phyloP scores from a whole-genome alignment of 208 protist species.

The Wallacemonas collosoma region DNA sequence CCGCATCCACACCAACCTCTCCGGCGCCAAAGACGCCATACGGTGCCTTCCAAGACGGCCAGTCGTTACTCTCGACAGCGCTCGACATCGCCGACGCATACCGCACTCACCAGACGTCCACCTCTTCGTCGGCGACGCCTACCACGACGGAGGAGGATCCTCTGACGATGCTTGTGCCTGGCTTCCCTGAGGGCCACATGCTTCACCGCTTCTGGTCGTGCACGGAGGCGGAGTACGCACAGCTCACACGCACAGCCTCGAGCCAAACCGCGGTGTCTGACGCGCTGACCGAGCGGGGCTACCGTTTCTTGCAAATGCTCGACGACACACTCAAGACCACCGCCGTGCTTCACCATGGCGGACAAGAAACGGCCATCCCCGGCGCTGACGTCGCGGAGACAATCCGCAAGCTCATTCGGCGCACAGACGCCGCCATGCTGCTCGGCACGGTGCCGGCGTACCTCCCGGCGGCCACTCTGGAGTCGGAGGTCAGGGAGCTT shows the following conservation, averaged over 20 bases:
- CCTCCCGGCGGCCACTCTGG: neutral
- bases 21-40: neutral
- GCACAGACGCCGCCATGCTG: neutral
- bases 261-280: neutral
- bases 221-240: neutral
- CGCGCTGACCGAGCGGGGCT: neutral
- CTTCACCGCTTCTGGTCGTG: constrained; percentile 6
- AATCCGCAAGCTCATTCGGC: constrained; percentile 8
- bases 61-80: neutral
- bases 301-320: neutral
- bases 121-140: neutral
- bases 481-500: constrained; percentile 8
- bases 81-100: neutral
- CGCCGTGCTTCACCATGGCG: neutral
- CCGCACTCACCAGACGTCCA: neutral
- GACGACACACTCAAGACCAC: neutral
- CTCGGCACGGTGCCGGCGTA: constrained; percentile 13
- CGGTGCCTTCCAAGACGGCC: constrained; percentile 6
- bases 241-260: too few relatives aligned
- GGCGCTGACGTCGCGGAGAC: neutral
- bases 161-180: constrained; percentile 7
- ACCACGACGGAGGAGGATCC: neutral
- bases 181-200: constrained; percentile 13
- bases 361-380: neutral
- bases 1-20: neutral